Percentiles rank a stretch among this genome's conserved stretches.
Evolutionary conservation across 352 stramenopile genomes (phyloP).

Genomic region (Globisporangium uncinulatum): DNA sequence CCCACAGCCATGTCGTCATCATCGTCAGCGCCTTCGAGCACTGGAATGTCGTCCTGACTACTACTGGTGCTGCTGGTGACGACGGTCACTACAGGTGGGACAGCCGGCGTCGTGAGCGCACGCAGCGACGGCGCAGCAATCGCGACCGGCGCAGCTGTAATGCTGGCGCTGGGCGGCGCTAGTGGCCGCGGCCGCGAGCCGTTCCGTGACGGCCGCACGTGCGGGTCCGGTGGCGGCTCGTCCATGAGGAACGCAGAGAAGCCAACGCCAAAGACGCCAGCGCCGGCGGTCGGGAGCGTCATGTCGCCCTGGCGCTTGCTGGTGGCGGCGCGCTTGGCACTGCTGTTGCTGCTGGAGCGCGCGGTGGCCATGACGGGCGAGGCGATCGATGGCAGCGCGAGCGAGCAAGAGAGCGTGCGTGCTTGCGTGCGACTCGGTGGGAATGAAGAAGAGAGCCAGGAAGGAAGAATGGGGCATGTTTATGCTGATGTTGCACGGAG

Average conservation of each 20-base stretch:
- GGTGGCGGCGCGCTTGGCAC: not conserved
- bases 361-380: constrained; percentile 4
- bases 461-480: not conserved
- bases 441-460: constrained; percentile 3
- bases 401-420: not conserved
- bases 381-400: not conserved
- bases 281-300: not conserved
- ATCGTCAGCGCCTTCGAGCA: constrained; percentile 39
- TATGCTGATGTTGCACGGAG: too few species aligned
- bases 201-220: constrained; percentile 13
- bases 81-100: not conserved
- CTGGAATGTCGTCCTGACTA: constrained; percentile 57
- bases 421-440: not conserved
- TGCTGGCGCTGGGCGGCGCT: not conserved
- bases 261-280: constrained; percentile 16
- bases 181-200: constrained; percentile 14
- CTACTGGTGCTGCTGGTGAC: constrained; percentile 4
- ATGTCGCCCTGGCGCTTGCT: constrained; percentile 5
- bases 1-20: constrained; percentile 16
- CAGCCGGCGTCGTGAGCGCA: not conserved
- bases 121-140: constrained; percentile 2
- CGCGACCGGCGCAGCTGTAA: constrained; percentile 10
- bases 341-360: constrained; percentile 1
- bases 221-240: constrained; percentile 26
- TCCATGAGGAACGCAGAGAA: constrained; percentile 65